These are phyloP conservation scores for Neonectria sp. DNA, from an alignment of 2,329 filamentous ascomycete genomes.

Conservation along the genomic window DNA sequence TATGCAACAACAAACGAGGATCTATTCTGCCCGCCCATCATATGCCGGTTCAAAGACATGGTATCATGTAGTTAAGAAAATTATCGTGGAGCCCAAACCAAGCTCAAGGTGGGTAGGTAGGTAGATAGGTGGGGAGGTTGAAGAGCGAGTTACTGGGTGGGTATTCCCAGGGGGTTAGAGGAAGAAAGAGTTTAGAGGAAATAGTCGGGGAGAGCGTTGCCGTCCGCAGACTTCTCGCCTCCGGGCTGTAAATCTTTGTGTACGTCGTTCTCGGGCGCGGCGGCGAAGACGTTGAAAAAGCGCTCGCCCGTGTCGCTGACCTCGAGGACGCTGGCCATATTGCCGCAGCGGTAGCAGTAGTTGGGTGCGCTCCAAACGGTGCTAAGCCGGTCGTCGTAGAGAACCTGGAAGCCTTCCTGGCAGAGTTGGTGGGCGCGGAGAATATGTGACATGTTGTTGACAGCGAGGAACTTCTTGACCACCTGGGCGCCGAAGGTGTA, in stretches of 20 bases:
- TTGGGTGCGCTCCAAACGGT: constrained; percentile 99
- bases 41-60: constrained; percentile 41
- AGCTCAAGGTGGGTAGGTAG: constrained; percentile 23
- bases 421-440: constrained; percentile 98
- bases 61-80: constrained; percentile 42
- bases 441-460: constrained; percentile 98
- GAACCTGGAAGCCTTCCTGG: constrained; percentile 96
- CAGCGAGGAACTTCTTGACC: constrained; percentile 96
- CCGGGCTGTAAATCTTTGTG: constrained; percentile 88
- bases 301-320: constrained; percentile 93
- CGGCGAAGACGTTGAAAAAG: constrained; percentile 98
- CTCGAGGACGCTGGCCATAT: constrained; percentile 96
- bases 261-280: constrained; percentile 94
- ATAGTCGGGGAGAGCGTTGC: constrained; percentile 77
- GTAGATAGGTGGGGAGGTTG: constrained; percentile 9
- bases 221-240: constrained; percentile 78
- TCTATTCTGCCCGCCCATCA: constrained; percentile 34
- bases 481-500: constrained; percentile 99
- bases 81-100: constrained; percentile 39
- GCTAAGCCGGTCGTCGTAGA: constrained; percentile 94
- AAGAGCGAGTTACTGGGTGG: constrained; percentile 2
- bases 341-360: constrained; percentile 95
- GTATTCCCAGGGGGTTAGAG: constrained; percentile 3
- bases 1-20: constrained; percentile 41
- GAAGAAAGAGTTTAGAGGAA: constrained; percentile 68